Conservation (phyloP, 345 rosid genomes). For the Odontarrhena argentea region DNA sequence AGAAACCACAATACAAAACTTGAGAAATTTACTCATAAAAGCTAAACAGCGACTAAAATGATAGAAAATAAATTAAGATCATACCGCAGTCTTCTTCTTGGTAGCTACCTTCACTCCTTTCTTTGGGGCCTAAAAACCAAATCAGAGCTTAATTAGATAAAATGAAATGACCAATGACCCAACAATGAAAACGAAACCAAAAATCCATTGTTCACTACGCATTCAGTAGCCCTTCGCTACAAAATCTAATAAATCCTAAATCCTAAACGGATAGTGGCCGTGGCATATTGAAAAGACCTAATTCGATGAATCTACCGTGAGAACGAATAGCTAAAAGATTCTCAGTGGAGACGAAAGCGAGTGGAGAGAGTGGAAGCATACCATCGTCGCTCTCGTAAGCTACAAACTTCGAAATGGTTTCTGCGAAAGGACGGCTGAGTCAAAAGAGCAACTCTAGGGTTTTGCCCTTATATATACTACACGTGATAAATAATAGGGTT, state of each 20-base stretch:
- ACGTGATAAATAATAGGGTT: slow-evolving; percentile 18
- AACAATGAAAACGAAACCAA: not conserved
- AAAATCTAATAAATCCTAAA: slow-evolving; percentile 19
- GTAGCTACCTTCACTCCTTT: slow-evolving; percentile 51
- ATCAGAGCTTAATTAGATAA: not conserved
- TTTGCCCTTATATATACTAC: slow-evolving; percentile 21
- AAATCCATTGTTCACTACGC: not conserved
- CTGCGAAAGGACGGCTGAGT: slow-evolving; percentile 34
- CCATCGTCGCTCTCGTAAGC: slow-evolving; percentile 30
- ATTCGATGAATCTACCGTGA: not conserved
- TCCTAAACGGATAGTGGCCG: too few species aligned
- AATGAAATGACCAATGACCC: not conserved
- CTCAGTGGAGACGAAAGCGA: not conserved
- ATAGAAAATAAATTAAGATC: not conserved
- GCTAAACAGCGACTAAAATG: not conserved
- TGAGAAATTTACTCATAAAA: not conserved
- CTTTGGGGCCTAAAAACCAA: slow-evolving; percentile 52
- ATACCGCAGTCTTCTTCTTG: slow-evolving; percentile 57
- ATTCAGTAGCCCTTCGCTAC: not conserved
- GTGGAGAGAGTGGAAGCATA: not conserved
- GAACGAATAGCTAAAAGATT: not conserved
- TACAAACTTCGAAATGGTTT: slow-evolving; percentile 27
- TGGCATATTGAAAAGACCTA: not conserved
- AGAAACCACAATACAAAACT: not conserved
- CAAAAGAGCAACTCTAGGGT: slow-evolving; percentile 19